Conservation (phyloP, 2,329 filamentous ascomycete genomes). For the Colletotrichum sp. region DNA sequence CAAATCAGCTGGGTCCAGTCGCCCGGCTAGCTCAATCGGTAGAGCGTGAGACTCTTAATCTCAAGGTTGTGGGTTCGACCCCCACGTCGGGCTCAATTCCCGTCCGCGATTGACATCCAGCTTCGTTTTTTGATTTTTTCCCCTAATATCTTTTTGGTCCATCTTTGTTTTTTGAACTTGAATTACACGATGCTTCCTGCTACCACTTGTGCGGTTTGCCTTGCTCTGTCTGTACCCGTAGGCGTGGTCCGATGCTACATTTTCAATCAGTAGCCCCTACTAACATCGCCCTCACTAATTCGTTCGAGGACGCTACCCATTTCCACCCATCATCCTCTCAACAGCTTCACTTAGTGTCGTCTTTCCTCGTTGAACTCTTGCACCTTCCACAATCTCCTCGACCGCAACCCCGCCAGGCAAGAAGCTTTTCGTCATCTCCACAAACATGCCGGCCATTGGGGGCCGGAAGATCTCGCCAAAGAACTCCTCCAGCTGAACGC, state of each 20-base stretch:
- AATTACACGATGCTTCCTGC: background rate
- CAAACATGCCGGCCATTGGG: conserved; percentile 5
- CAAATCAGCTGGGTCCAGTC: background rate
- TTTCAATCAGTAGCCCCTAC: background rate
- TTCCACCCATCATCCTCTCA: background rate
- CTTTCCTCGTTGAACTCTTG: background rate
- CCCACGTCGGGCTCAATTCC: conserved; percentile 28
- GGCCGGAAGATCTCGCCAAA: conserved; percentile 27
- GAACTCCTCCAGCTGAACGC: conserved; percentile 27
- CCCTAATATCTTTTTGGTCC: background rate
- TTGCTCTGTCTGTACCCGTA: background rate
- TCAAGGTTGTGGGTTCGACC: conserved; percentile 27
- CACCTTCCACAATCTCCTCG: conserved; percentile 7
- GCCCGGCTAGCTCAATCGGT: conserved; percentile 68
- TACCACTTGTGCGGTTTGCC: background rate
- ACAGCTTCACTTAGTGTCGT: background rate
- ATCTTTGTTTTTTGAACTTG: background rate
- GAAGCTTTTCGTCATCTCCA: conserved; percentile 18
- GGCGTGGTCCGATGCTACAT: background rate
- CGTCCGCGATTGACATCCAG: background rate
- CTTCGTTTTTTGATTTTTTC: background rate
- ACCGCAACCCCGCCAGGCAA: conserved; percentile 29
- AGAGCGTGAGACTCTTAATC: conserved; percentile 75
- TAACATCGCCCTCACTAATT: background rate
- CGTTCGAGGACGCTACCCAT: background rate